Base-by-base conservation (phyloP, 352 stramenopile genomes). In the Thalassiosira sp. region DNA sequence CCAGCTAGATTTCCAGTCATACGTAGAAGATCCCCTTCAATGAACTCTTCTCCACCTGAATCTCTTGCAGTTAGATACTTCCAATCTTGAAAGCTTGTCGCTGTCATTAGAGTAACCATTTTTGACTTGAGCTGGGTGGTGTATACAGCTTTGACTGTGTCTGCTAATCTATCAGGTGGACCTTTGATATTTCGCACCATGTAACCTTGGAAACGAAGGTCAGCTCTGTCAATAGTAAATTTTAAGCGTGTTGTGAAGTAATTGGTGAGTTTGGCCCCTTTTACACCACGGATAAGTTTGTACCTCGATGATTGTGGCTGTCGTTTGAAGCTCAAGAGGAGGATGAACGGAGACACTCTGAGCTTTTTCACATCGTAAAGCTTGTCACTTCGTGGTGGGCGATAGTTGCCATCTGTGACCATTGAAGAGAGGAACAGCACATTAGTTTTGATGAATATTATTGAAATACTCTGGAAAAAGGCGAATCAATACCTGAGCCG, bases 61-160 rank as follows among this genome's bases (percentile, higher is more conserved):
- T 90, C 81, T 53, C 89, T 72, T 49, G 75, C 82, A 31, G 86
- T 82, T 16, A 94, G 76, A 71, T 82, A 87, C 60, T 86, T 89
- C 89, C 89, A 94, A 60, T 94, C 89, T 71, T 94, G 79, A 57
- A 94, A 74, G 62, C 79, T 94, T 31, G 84, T 87, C 5, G 89
- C 77, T 27, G 81, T 87, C 65, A 94, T 81, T 3, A 94, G 58
- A n/a, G 78, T 82, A 6, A 94, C 69, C 67, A 94, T 66, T 74
- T 94, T 91, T 22, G 87, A 85, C 59, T 94, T 94, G 35, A 92
- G 85, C 37, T 86, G 72, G 1, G 80, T 78, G 15, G 85, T 77
- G 48, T 94, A 93, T 0, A 90, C 80, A 20, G 86, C 81, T 62
- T 77, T 84, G 8, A 94, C 43, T 15, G 79, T 80, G 62, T 94